Percentiles rank a stretch among this genome's conserved stretches.
Conservation (phyloP, 768 basidiomycete genomes). For the Phanerochaete sordida region DNA sequence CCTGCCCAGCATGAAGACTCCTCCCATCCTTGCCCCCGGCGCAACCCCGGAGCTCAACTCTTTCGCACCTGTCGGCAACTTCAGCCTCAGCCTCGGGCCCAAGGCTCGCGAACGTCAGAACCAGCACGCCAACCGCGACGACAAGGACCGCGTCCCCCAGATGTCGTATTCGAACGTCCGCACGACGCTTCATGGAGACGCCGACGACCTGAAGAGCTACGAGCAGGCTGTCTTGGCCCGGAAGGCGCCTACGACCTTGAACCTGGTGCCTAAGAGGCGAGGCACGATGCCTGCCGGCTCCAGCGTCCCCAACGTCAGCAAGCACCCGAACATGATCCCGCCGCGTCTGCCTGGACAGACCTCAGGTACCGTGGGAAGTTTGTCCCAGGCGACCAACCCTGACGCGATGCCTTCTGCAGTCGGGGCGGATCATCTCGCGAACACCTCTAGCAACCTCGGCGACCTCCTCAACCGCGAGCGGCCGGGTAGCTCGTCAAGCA, state of each 20-base stretch:
- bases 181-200: constrained; percentile 29
- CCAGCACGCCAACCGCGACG: constrained; percentile 11
- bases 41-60: constrained; percentile 9
- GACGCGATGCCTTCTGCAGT: not conserved
- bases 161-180: constrained; percentile 21
- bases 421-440: not conserved
- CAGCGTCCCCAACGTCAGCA: not conserved
- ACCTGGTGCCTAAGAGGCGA: constrained; percentile 42
- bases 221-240: constrained; percentile 74
- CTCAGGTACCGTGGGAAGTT: not conserved
- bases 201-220: constrained; percentile 68
- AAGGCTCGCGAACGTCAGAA: not conserved
- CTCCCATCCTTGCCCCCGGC: constrained; percentile 32
- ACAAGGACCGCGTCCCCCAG: constrained; percentile 16
- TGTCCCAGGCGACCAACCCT: constrained; percentile 8
- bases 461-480: constrained; percentile 2
- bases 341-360: not conserved
- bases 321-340: not conserved
- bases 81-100: not conserved
- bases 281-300: constrained; percentile 11
- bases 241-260: constrained; percentile 56
- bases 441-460: not conserved
- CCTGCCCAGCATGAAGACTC: constrained; percentile 68
- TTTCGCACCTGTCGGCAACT: constrained; percentile 6
- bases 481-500: constrained; percentile 26